phyloP scores from a whole-genome alignment of 176 grass and related monocot genomes.

The Tillandsia leiboldiana region DNA sequence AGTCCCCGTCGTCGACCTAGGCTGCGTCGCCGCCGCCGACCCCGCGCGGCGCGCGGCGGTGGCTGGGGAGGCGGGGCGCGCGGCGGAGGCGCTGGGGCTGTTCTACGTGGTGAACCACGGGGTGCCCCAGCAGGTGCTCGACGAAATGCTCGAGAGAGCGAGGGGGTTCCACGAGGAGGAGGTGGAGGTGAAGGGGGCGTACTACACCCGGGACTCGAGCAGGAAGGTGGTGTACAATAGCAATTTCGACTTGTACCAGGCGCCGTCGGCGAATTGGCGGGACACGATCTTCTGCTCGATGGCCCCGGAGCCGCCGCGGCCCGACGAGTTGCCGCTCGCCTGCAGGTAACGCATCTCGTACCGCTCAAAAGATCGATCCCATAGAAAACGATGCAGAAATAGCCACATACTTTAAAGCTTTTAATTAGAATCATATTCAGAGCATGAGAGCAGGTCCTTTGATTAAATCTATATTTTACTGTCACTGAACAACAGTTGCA shows the following conservation, averaged over 20 bases:
- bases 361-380: too few species aligned
- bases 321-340: slow-evolving; percentile 19
- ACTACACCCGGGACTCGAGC: slow-evolving; percentile 32
- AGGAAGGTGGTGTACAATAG: slow-evolving; percentile 24
- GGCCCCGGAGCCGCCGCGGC: slow-evolving; percentile 9
- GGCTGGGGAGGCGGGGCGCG: slow-evolving; percentile 5
- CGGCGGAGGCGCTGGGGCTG: slow-evolving; percentile 33
- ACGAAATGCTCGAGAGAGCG: slow-evolving; percentile 26
- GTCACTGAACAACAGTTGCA: too few species aligned
- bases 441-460: too few species aligned
- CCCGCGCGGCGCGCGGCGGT: background rate
- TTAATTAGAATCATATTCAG: too few species aligned
- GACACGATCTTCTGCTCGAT: slow-evolving; percentile 33
- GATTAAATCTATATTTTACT: too few species aligned
- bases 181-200: slow-evolving; percentile 21
- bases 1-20: slow-evolving; percentile 49
- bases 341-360: slow-evolving; percentile 11
- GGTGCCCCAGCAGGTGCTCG: slow-evolving; percentile 14
- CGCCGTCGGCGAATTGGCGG: slow-evolving; percentile 43
- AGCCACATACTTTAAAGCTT: too few species aligned
- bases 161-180: slow-evolving; percentile 33
- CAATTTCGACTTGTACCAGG: slow-evolving; percentile 39
- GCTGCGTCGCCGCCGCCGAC: background rate
- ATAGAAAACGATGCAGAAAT: too few species aligned
- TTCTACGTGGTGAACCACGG: slow-evolving; percentile 54